Conservation (phyloP, 192 early-diverging fungal species). For the Coemansia umbellata region DNA sequence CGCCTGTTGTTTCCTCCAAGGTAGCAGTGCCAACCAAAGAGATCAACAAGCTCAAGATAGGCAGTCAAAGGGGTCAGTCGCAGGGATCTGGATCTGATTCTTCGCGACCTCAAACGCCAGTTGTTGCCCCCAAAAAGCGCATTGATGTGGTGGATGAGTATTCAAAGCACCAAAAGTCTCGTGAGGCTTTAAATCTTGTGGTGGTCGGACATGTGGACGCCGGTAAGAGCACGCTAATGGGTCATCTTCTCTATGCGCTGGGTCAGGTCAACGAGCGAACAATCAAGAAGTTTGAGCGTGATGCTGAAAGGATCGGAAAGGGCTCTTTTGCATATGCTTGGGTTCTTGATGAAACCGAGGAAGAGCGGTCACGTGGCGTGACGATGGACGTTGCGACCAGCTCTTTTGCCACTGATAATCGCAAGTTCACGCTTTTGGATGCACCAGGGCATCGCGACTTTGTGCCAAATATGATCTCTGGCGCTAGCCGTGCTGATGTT, state of each 20-base stretch:
- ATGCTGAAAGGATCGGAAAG: constrained; percentile 91
- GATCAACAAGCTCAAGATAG: constrained; percentile 22
- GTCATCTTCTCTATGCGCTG: constrained; percentile 83
- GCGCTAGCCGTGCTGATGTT: constrained; percentile 88
- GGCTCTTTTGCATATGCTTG: constrained; percentile 95
- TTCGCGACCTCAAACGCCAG: constrained; percentile 12
- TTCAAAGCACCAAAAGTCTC: constrained; percentile 41
- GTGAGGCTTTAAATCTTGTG: constrained; percentile 77
- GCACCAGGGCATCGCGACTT: constrained; percentile 98
- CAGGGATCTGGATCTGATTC: constrained; percentile 1
- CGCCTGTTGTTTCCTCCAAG: not conserved
- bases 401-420: constrained; percentile 76
- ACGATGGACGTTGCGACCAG: constrained; percentile 96
- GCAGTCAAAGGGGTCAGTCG: constrained; percentile 8
- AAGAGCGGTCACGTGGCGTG: constrained; percentile 84
- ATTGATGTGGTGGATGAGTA: constrained; percentile 43
- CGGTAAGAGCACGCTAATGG: constrained; percentile 96
- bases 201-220: constrained; percentile 96
- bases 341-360: constrained; percentile 95
- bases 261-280: constrained; percentile 87
- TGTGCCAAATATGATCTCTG: constrained; percentile 99
- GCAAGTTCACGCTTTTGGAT: constrained; percentile 85
- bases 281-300: constrained; percentile 83
- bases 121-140: constrained; percentile 17
- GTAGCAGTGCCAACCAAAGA: constrained; percentile 14